Evolutionary conservation across 768 basidiomycete genomes (phyloP).

Genomic region (Gloeostereum incarnatum): DNA sequence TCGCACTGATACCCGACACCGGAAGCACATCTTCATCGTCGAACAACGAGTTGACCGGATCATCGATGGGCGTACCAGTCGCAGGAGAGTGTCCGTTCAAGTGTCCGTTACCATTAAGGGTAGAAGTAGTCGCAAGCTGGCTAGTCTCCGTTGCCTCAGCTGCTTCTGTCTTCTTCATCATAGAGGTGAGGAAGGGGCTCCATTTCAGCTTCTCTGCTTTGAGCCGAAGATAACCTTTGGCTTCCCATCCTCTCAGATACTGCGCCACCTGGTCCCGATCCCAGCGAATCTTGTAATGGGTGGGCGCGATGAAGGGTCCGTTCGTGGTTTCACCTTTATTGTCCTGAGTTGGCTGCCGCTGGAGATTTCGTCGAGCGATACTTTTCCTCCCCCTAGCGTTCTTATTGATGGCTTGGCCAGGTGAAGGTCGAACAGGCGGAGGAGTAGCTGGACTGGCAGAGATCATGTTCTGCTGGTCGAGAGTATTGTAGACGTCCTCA

Average conservation of each 20-base stretch:
- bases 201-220: slow-evolving; percentile 86
- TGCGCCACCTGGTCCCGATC: slow-evolving; percentile 55
- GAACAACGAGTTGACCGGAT: not conserved
- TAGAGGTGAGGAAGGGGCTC: slow-evolving; percentile 81
- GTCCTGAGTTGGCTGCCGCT: slow-evolving; percentile 44
- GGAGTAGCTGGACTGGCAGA: slow-evolving; percentile 29
- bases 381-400: slow-evolving; percentile 18
- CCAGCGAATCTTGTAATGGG: slow-evolving; percentile 69
- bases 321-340: slow-evolving; percentile 28
- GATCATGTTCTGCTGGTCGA: slow-evolving; percentile 72
- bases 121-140: slow-evolving; percentile 1
- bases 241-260: slow-evolving; percentile 62
- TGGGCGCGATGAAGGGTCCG: slow-evolving; percentile 52
- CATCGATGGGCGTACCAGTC: not conserved
- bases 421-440: slow-evolving; percentile 50
- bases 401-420: slow-evolving; percentile 73
- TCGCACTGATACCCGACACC: not conserved
- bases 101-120: not conserved
- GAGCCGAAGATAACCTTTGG: slow-evolving; percentile 69
- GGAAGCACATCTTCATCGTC: not conserved
- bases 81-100: not conserved
- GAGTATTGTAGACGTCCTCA: slow-evolving; percentile 76
- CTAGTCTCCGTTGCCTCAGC: slow-evolving; percentile 10
- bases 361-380: slow-evolving; percentile 53
- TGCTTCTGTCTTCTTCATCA: slow-evolving; percentile 17